Percentiles rank a stretch among this genome's conserved stretches.
Conservation (phyloP, 176 grass and related monocot species). For the Oryza officinalis region DNA sequence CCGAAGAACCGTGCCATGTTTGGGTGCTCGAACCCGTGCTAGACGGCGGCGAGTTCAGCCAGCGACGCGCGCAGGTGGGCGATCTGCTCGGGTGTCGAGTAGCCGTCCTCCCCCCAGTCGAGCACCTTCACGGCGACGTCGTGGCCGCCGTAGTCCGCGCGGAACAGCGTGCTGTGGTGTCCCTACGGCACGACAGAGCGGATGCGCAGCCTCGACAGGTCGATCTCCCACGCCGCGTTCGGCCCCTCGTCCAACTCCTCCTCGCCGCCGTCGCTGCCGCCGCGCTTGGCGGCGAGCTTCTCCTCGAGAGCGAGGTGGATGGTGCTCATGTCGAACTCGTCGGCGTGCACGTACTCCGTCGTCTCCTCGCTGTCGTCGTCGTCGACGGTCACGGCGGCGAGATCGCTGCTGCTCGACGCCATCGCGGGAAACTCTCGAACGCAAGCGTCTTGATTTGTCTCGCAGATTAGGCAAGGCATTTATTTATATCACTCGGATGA, state of each 20-base stretch:
- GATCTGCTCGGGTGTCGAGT: not conserved
- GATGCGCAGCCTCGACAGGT: not conserved
- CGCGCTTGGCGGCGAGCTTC: not conserved
- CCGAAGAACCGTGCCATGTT: not conserved
- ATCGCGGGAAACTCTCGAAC: no score
- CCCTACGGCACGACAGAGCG: not conserved
- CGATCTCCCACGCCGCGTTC: not conserved
- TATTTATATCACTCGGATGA: no score
- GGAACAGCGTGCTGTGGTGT: not conserved
- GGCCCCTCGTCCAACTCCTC: not conserved
- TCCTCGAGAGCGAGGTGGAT: not conserved
- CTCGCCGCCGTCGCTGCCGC: not conserved
- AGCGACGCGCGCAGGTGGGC: not conserved
- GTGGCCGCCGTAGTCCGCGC: not conserved
- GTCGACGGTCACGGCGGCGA: no score
- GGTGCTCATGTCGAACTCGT: not conserved
- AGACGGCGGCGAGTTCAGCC: not conserved
- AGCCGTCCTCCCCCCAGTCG: not conserved
- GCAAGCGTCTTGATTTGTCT: no score
- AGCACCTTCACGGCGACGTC: not conserved
- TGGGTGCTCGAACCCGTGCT: not conserved
- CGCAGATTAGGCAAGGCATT: no score
- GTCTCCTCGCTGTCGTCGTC: no score
- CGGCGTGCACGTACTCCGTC: no score
- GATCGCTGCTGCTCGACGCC: no score